A percentile compares a stretch with the other conserved stretches of the same genome.
phyloP scores from a whole-genome alignment of 106 monocot genomes.

The Dendrobium chrysotoxum region DNA sequence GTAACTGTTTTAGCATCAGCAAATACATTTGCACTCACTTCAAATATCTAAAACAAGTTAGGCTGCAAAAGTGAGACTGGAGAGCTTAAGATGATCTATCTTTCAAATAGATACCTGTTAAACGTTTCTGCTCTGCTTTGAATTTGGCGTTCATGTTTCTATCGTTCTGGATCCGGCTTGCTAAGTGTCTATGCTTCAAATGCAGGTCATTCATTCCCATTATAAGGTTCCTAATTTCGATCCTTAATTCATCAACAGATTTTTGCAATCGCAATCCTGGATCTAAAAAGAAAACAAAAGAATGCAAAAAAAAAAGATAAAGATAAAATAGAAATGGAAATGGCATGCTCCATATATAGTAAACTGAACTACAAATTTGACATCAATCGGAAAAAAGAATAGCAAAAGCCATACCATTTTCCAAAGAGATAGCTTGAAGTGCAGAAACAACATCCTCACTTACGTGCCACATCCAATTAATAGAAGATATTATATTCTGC shows the following conservation, averaged over 20 bases:
- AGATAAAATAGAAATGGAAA: neutral
- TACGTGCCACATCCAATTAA: conserved; percentile 45
- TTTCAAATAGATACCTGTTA: conserved; percentile 44
- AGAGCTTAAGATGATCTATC: neutral
- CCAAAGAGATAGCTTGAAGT: conserved; percentile 19
- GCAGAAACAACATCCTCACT: conserved; percentile 30
- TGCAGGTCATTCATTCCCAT: conserved; percentile 47
- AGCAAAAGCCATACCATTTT: conserved; percentile 42
- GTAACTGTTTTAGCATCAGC: neutral
- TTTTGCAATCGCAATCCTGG: conserved; percentile 30
- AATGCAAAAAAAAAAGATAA: neutral
- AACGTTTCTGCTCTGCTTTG: conserved; percentile 57
- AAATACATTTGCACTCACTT: neutral
- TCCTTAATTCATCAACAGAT: conserved; percentile 17
- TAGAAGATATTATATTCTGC: conserved; percentile 32
- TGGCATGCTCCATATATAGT: neutral
- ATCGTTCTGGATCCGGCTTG: conserved; percentile 45
- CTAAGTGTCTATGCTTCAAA: conserved; percentile 47
- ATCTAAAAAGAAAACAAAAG: conserved; percentile 18
- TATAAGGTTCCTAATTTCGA: conserved; percentile 39
- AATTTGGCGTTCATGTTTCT: conserved; percentile 43
- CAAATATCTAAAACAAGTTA: neutral
- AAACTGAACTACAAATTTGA: neutral
- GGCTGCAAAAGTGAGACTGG: neutral
- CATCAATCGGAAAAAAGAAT: neutral